Percentiles rank a stretch among this genome's conserved stretches.
phyloP scores from a whole-genome alignment of 768 basidiomycete species.

The Mycena venus region DNA sequence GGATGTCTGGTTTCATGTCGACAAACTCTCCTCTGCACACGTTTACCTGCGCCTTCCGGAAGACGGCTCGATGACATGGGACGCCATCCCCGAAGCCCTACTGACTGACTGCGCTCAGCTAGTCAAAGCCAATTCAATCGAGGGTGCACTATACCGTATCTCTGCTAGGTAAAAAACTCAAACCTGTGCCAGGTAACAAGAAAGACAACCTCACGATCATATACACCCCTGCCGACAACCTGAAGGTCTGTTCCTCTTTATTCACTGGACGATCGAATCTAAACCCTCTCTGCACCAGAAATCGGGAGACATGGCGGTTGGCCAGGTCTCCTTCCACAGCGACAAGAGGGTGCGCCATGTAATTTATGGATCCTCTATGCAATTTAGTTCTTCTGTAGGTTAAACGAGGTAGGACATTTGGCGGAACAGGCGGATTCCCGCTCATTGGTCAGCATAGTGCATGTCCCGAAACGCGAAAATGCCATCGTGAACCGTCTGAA shows the following conservation, averaged over 20 bases:
- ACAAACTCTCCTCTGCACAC: conserved; percentile 96
- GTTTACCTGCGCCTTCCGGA: conserved; percentile 94
- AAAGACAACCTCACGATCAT: conserved; percentile 94
- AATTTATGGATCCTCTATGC: neutral
- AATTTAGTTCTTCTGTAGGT: conserved; percentile 60
- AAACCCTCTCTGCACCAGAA: conserved; percentile 65
- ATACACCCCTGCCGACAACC: conserved; percentile 92
- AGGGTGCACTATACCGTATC: conserved; percentile 64
- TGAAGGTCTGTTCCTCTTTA: conserved; percentile 72
- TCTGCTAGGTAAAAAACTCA: neutral
- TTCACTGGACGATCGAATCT: neutral
- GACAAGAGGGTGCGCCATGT: conserved; percentile 78
- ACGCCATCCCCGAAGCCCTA: conserved; percentile 83
- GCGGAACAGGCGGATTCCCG: neutral
- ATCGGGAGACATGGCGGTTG: conserved; percentile 98
- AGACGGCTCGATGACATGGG: conserved; percentile 78
- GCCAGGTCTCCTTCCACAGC: conserved; percentile 94
- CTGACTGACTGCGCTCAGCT: conserved; percentile 92
- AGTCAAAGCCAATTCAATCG: conserved; percentile 98
- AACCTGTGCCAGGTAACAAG: conserved; percentile 84
- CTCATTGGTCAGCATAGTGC: conserved; percentile 59
- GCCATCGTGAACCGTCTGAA: conserved; percentile 91
- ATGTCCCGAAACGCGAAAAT: conserved; percentile 88
- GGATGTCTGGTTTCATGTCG: conserved; percentile 97
- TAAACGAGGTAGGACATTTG: conserved; percentile 71